phyloP scores from a whole-genome alignment of 352 stramenopile species.

The Peronospora belbahrii region DNA sequence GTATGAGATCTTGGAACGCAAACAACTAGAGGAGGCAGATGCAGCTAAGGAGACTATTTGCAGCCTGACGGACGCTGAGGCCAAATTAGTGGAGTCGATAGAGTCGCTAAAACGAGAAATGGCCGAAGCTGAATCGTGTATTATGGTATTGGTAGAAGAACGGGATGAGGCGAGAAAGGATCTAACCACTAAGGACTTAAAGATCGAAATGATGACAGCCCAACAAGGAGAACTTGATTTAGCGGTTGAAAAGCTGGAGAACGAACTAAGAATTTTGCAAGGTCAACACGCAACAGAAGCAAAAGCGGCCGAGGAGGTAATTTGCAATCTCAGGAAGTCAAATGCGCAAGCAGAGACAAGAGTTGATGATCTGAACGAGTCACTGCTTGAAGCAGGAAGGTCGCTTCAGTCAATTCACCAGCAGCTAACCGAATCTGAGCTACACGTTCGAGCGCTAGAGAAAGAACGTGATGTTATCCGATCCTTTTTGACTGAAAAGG shows the following conservation, averaged over 20 bases:
- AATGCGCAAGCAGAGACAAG: slow-evolving; percentile 20
- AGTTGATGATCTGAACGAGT: slow-evolving; percentile 6
- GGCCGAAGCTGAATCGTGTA: slow-evolving; percentile 23
- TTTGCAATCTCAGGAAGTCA: slow-evolving; percentile 16
- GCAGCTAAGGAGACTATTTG: slow-evolving; percentile 12
- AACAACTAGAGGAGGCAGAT: slow-evolving; percentile 8
- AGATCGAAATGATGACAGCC: slow-evolving; percentile 28
- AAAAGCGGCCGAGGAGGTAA: slow-evolving; percentile 11
- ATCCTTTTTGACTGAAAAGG: slow-evolving; percentile 24
- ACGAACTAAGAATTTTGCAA: slow-evolving; percentile 14
- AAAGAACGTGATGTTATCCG: slow-evolving; percentile 25
- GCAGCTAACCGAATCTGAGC: slow-evolving; percentile 16
- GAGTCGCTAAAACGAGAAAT: slow-evolving; percentile 17
- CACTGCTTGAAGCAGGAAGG: slow-evolving; percentile 12
- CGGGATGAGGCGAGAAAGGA: slow-evolving; percentile 26
- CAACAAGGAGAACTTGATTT: slow-evolving; percentile 27
- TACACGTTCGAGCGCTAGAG: slow-evolving; percentile 18
- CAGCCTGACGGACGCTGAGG: slow-evolving; percentile 12
- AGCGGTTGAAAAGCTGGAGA: slow-evolving; percentile 23
- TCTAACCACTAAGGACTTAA: slow-evolving; percentile 25
- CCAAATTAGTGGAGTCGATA: slow-evolving; percentile 11
- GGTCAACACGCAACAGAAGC: slow-evolving; percentile 17
- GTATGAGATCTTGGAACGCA: slow-evolving; percentile 5
- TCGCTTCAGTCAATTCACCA: slow-evolving; percentile 9
- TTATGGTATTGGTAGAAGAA: slow-evolving; percentile 28